Base-by-base conservation (phyloP, 169 alveolate genomes). In the Eimeria necatrix region DNA sequence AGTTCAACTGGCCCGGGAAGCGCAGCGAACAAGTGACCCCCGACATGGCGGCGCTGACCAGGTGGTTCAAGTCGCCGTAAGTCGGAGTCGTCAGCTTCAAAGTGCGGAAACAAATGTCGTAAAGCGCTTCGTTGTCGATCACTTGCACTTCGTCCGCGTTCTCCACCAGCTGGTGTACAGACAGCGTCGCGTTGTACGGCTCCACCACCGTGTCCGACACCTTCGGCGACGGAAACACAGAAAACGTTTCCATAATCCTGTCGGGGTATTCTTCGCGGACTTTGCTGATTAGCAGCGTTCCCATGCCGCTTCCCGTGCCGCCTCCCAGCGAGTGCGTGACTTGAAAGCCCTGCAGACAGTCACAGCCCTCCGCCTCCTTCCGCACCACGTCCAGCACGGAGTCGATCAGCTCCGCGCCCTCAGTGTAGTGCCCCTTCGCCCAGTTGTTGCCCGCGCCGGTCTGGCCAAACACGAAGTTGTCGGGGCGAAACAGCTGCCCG, bases 361-460 rank as follows among this genome's bases (percentile, higher is more conserved):
- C 99, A 95, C 99, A 98, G 80, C 99, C 99, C 97, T 99, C 99
- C 64, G 99, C 99, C 97, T 99, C 99, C 97, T 99, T 98, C 95
- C 99, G 98, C 94, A 99, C 99, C 64, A 99, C 99, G 96, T 99
- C 99, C 95, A 99, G 97, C 90, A 98, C 99, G 59, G 99, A 98
- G 97, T 99, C 99, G 90, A 99, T 98, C 89, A 99, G 97, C 97
- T 99, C 99, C 76, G 99, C 99, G 76, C 99, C 99, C 97, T 99
- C 99, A 48, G 99, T 99, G 98, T 99, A 99, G 95, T 99, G 99
- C 56, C 99, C 99, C 97, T 99, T 99, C 91, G 99, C 99, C 99
- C 99, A 99, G 97, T 98, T 99, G 98, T 99, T 99, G 64, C 99
- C 99, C 61, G 99, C 99, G 70, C 99, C 99, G 59, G 99, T 98